These are phyloP conservation scores for Rhytidiadelphus loreus DNA, from an alignment of 225 moss, liverwort and hornwort species.

Conservation along the genomic window DNA sequence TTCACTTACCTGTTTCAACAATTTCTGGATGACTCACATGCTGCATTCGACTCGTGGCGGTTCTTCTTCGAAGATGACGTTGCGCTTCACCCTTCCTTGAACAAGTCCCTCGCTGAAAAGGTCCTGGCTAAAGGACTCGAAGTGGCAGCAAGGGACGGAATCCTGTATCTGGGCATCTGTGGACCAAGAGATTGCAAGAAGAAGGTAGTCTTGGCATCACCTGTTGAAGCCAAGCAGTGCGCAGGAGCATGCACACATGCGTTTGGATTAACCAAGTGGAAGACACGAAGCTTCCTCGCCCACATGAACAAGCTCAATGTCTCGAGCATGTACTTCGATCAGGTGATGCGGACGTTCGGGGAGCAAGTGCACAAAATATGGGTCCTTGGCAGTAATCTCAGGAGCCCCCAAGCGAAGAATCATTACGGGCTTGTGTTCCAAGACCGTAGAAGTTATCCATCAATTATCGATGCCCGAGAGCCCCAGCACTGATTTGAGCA, in stretches of 20 bases:
- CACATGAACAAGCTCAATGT: slow-evolving; percentile 8
- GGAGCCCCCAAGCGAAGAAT: slow-evolving; percentile 14
- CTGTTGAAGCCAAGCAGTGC: slow-evolving; percentile 28
- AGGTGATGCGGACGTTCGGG: slow-evolving; percentile 27
- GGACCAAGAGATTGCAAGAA: slow-evolving; percentile 20
- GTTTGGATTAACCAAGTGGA: slow-evolving; percentile 41
- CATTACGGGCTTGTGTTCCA: slow-evolving; percentile 47
- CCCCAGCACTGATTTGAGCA: not conserved
- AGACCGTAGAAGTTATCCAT: slow-evolving; percentile 35
- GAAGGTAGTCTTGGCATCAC: not conserved
- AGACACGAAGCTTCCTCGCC: slow-evolving; percentile 13
- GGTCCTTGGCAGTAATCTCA: slow-evolving; percentile 40
- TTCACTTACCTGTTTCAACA: slow-evolving; percentile 33
- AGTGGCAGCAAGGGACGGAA: slow-evolving; percentile 29
- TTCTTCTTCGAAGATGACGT: slow-evolving; percentile 55
- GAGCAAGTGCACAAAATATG: slow-evolving; percentile 38
- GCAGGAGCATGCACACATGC: slow-evolving; percentile 54
- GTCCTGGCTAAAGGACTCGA: slow-evolving; percentile 23
- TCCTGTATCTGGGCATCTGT: slow-evolving; percentile 41
- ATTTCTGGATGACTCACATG: slow-evolving; percentile 22
- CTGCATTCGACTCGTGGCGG: slow-evolving; percentile 20
- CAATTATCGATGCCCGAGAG: slow-evolving; percentile 14
- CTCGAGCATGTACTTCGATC: slow-evolving; percentile 27
- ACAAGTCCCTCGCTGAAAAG: not conserved
- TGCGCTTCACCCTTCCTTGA: slow-evolving; percentile 28